Evolutionary conservation across 164 flowering plant species (phyloP).

Genomic region (Liriodendron chinense): DNA sequence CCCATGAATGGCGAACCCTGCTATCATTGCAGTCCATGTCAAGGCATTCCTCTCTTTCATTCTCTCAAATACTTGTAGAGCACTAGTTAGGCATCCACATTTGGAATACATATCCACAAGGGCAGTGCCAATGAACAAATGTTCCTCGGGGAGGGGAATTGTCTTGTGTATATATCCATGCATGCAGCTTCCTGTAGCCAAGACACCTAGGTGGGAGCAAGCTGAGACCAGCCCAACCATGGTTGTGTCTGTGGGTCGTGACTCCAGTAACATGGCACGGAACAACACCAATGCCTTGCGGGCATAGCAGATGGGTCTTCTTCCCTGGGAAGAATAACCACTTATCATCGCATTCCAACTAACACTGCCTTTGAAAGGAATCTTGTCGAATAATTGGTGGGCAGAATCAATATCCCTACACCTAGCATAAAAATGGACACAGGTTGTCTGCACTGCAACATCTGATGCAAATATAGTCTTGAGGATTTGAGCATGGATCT

Average conservation of each 20-base stretch:
- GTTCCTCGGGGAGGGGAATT: slow-evolving; percentile 25
- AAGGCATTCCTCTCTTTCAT: slow-evolving; percentile 46
- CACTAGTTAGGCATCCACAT: slow-evolving; percentile 51
- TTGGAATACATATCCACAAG: slow-evolving; percentile 65
- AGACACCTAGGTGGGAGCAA: slow-evolving; percentile 46
- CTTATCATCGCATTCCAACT: slow-evolving; percentile 68
- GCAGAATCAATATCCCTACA: slow-evolving; percentile 29
- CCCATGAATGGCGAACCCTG: slow-evolving; percentile 58
- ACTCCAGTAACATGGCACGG: slow-evolving; percentile 33
- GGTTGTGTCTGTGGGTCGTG: slow-evolving; percentile 45
- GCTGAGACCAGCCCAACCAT: slow-evolving; percentile 60
- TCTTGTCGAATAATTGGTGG: slow-evolving; percentile 49
- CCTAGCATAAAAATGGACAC: slow-evolving; percentile 44
- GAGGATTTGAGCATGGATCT: slow-evolving; percentile 33
- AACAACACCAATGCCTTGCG: slow-evolving; percentile 36
- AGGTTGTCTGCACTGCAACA: slow-evolving; percentile 37
- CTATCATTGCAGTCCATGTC: slow-evolving; percentile 56
- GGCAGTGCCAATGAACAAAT: slow-evolving; percentile 54
- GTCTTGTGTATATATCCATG: slow-evolving; percentile 53
- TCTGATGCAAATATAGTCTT: slow-evolving; percentile 35
- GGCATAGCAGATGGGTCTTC: slow-evolving; percentile 13
- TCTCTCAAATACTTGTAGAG: slow-evolving; percentile 28
- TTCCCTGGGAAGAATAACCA: slow-evolving; percentile 45
- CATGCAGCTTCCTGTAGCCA: slow-evolving; percentile 43
- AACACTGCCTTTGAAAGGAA: slow-evolving; percentile 36